phyloP scores from a whole-genome alignment of 2,329 filamentous ascomycete genomes.

The Phyllosticta citrichinensis region DNA sequence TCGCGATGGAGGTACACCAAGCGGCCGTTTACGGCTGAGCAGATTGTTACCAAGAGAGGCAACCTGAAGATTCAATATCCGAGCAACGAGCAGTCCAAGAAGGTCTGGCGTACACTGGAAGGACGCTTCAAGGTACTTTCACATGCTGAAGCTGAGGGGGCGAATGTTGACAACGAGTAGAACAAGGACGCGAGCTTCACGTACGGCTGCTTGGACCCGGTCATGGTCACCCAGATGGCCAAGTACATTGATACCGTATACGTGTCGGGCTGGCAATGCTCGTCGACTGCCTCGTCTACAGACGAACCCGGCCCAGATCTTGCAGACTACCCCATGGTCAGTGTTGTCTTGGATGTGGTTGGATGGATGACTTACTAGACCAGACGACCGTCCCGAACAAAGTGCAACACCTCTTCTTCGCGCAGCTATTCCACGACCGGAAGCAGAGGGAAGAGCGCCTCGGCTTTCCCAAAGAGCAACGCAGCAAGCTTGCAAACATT shows the following conservation, averaged over 20 bases:
- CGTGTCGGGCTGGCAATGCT: conserved; percentile 97
- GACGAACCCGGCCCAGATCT: conserved; percentile 97
- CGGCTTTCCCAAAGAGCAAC: conserved; percentile 61
- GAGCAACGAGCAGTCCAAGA: conserved; percentile 81
- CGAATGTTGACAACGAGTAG: conserved; percentile 35
- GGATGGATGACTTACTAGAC: not conserved
- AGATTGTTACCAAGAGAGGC: conserved; percentile 92
- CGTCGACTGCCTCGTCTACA: conserved; percentile 85
- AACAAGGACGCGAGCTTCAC: conserved; percentile 81
- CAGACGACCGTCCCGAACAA: conserved; percentile 98
- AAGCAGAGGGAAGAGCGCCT: conserved; percentile 96
- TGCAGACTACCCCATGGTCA: conserved; percentile 73
- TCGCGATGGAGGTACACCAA: conserved; percentile 88
- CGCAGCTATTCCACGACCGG: conserved; percentile 97
- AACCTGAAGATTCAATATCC: conserved; percentile 86
- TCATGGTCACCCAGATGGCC: conserved; percentile 98
- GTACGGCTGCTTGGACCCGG: conserved; percentile 93
- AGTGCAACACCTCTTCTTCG: conserved; percentile 94
- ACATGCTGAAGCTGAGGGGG: conserved; percentile 3
- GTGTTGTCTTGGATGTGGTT: conserved; percentile 1
- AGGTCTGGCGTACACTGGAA: conserved; percentile 88
- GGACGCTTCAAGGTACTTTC: conserved; percentile 64
- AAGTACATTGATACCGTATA: conserved; percentile 98
- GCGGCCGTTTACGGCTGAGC: conserved; percentile 87
- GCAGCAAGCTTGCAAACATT: conserved; percentile 63